These are phyloP conservation scores for Cercospora zeae-maydis DNA, from an alignment of 2,329 filamentous ascomycete genomes.

Conservation along the genomic window DNA sequence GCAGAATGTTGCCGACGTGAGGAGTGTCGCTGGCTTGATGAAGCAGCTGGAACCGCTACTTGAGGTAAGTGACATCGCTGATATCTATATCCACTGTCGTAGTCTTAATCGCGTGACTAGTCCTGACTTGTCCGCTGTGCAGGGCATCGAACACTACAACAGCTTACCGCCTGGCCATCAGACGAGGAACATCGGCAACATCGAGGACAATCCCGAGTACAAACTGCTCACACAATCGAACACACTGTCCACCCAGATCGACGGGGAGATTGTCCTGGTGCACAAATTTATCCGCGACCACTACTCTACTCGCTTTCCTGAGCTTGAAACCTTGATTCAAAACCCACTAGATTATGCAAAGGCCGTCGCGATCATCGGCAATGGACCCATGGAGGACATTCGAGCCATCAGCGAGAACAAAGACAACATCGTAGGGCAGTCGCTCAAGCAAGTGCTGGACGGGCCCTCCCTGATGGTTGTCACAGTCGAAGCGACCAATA, in stretches of 20 bases:
- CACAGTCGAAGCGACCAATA: slow-evolving; percentile 88
- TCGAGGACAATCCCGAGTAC: slow-evolving; percentile 91
- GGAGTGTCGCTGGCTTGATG: slow-evolving; percentile 76
- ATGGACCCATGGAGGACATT: slow-evolving; percentile 86
- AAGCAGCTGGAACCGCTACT: slow-evolving; percentile 75
- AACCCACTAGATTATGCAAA: slow-evolving; percentile 95
- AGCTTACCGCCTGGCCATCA: slow-evolving; percentile 62
- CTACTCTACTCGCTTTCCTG: slow-evolving; percentile 89
- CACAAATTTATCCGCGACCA: slow-evolving; percentile 97
- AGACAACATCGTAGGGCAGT: slow-evolving; percentile 71
- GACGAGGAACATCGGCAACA: slow-evolving; percentile 68
- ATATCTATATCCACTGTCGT: slow-evolving; percentile 32
- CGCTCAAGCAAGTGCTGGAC: slow-evolving; percentile 77
- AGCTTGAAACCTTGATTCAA: slow-evolving; percentile 83
- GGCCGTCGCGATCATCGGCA: slow-evolving; percentile 87
- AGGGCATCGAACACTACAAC: slow-evolving; percentile 80
- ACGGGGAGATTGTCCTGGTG: slow-evolving; percentile 85
- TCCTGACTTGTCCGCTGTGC: slow-evolving; percentile 61
- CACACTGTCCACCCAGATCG: slow-evolving; percentile 84
- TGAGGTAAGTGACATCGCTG: slow-evolving; percentile 60
- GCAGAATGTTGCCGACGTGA: slow-evolving; percentile 69
- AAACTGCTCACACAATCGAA: slow-evolving; percentile 85
- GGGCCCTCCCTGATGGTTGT: slow-evolving; percentile 93
- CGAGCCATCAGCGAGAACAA: slow-evolving; percentile 71
- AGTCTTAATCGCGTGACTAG: slow-evolving; percentile 61